Percentiles rank a stretch among this genome's conserved stretches.
Conservation (phyloP, 1,139 yeast genomes). For the Debaryomycetaceae sp. region DNA sequence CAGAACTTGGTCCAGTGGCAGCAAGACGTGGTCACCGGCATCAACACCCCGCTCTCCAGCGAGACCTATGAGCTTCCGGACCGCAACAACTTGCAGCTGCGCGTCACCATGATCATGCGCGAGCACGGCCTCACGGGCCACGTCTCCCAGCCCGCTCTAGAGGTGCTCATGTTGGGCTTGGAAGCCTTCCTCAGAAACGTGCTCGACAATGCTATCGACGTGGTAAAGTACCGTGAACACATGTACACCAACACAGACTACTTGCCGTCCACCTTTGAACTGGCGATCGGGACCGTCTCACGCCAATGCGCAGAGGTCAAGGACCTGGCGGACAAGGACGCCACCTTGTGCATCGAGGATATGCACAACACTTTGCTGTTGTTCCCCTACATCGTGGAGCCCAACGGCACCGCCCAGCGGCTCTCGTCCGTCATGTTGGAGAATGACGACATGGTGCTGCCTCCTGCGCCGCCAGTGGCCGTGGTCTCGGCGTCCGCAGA, state of each 20-base stretch:
- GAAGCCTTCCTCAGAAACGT: conserved; percentile 70
- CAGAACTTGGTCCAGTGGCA: conserved; percentile 75
- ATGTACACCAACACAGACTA: conserved; percentile 40
- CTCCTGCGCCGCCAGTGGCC: conserved; percentile 30
- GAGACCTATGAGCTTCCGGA: conserved; percentile 83
- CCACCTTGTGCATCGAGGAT: conserved; percentile 54
- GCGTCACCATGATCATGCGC: conserved; percentile 76
- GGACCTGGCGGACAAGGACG: conserved; percentile 9
- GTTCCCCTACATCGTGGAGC: conserved; percentile 59
- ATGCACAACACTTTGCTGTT: conserved; percentile 51
- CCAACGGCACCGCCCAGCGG: conserved; percentile 48
- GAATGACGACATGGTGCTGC: conserved; percentile 40
- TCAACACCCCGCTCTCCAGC: conserved; percentile 71
- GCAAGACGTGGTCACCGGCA: conserved; percentile 86
- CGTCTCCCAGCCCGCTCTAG: conserved; percentile 61
- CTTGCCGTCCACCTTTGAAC: conserved; percentile 6
- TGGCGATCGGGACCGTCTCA: conserved; percentile 6
- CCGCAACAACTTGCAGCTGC: conserved; percentile 50
- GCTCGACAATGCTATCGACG: conserved; percentile 66
- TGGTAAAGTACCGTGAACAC: conserved; percentile 48
- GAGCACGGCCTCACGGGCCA: conserved; percentile 89
- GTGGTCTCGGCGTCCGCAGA: conserved; percentile 10
- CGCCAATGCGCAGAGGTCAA: conserved; percentile 11
- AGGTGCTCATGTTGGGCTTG: conserved; percentile 66
- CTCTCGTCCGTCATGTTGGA: conserved; percentile 42